Percentiles rank a stretch among this genome's conserved stretches.
These are phyloP conservation scores for Serendipita indica DNA, from an alignment of 768 basidiomycete species.

Conservation along the genomic window DNA sequence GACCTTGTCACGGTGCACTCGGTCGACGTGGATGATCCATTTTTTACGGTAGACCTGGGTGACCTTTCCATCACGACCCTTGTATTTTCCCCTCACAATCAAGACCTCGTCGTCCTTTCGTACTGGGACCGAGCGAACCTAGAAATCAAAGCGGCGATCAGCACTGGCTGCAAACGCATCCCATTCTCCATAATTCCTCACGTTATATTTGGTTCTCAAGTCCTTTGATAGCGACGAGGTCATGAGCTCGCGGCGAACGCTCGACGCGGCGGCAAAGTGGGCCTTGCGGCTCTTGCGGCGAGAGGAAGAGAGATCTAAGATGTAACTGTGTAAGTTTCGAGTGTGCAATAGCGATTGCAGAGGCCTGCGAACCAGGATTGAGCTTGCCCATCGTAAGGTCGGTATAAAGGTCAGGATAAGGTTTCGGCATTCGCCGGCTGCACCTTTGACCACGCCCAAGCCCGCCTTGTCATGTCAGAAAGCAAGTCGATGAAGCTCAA, in stretches of 20 bases:
- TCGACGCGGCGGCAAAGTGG: constrained; percentile 92
- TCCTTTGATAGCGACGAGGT: constrained; percentile 91
- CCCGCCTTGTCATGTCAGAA: constrained; percentile 24
- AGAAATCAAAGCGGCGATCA: constrained; percentile 10
- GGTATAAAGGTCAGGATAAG: not conserved
- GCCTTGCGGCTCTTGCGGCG: constrained; percentile 98
- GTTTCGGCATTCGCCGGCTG: constrained; percentile 38
- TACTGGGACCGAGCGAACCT: constrained; percentile 86
- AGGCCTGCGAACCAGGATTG: constrained; percentile 1
- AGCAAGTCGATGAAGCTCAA: constrained; percentile 56
- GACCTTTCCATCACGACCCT: constrained; percentile 97
- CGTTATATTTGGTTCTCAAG: constrained; percentile 80
- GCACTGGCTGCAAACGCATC: constrained; percentile 11
- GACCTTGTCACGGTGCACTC: constrained; percentile 92
- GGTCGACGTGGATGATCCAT: constrained; percentile 97
- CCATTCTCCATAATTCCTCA: constrained; percentile 27
- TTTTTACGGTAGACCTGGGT: constrained; percentile 94
- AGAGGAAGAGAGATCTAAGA: constrained; percentile 64
- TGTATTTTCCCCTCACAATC: constrained; percentile 95
- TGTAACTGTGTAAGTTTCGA: not conserved
- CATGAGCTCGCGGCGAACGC: constrained; percentile 94
- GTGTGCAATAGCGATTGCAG: not conserved
- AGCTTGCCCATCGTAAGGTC: not conserved
- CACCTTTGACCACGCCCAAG: constrained; percentile 24
- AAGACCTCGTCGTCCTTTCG: constrained; percentile 98